Conservation (phyloP, 805 yeast genomes). For the Ogataea polymorpha region DNA sequence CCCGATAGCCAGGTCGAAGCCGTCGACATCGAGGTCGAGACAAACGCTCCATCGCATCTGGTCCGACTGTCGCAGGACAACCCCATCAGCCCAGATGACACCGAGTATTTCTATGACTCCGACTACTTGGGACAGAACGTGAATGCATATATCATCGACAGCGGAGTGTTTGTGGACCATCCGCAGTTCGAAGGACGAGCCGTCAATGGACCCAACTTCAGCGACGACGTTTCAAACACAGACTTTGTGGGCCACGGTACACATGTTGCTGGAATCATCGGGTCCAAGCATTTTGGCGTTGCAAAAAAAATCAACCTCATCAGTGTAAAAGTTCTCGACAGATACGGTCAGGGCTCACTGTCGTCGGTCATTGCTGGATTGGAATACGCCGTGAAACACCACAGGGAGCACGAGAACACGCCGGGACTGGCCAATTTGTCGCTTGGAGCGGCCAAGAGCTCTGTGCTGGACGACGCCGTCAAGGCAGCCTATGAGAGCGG, state of each 20-base stretch:
- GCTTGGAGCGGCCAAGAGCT: constrained; percentile 69
- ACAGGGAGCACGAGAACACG: constrained; percentile 30
- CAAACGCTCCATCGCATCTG: constrained; percentile 48
- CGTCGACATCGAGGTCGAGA: constrained; percentile 42
- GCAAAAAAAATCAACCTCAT: constrained; percentile 65
- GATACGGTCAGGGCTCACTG: constrained; percentile 66
- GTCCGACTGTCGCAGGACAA: constrained; percentile 56
- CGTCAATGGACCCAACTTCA: constrained; percentile 55
- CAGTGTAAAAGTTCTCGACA: constrained; percentile 73
- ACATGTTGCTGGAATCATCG: constrained; percentile 88
- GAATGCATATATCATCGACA: constrained; percentile 76
- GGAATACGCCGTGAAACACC: constrained; percentile 65
- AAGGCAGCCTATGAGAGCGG: constrained; percentile 74
- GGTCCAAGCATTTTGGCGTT: constrained; percentile 77
- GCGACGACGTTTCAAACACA: constrained; percentile 52
- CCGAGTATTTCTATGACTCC: constrained; percentile 48
- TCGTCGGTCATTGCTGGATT: constrained; percentile 63
- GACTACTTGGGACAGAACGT: constrained; percentile 54
- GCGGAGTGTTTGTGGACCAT: constrained; percentile 67
- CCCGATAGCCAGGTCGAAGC: constrained; percentile 64
- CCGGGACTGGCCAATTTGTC: constrained; percentile 76
- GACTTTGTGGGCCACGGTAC: constrained; percentile 90
- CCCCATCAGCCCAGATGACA: constrained; percentile 25
- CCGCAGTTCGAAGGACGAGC: constrained; percentile 68
- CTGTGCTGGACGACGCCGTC: constrained; percentile 70